Evolutionary conservation across 441 rosid genomes (phyloP), one percentile per base, ranked within the genome.

Genomic region (Pelargonium citronellum): DNA sequence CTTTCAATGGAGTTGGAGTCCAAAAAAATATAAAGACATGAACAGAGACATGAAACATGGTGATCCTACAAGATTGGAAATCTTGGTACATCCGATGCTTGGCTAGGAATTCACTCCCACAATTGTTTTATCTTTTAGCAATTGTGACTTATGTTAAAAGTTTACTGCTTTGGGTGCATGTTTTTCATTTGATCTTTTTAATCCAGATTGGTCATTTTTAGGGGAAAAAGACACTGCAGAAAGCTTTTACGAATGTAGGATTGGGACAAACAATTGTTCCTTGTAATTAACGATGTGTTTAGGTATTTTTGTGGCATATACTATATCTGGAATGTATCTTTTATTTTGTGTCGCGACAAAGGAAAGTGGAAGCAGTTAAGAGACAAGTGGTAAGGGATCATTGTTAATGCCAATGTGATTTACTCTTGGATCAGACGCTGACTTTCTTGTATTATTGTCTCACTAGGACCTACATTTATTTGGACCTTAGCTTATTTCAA

Each of bases 41-140:
- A 37, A 37, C 8, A 37, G 5, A 37, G 41, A 37, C 8, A 0
- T 37, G 41, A 37, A 37, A 37, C 41, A 37, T 37, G 41, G 41
- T 37, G 41, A 37, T 37, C 41, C 41, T 6, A 37, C 41, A 37
- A 37, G 41, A 37, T 51, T n/a, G 58, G 17, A 51, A 51, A 16
- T 55, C 61, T 55, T 16, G 61, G 61, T 55, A 55, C 61, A 55
- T 55, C 61, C 61, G 61, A 55, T 55, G 15, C 61, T 7, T 55
- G 20, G 61, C 16, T 55, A 1, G 61, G 61, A 55, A 55, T 55
- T 55, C 61, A 55, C 61, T 16, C 61, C 61, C 22, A 16, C 11
- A 15, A 5, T 55, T 55, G 15, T 19, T 10, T 5, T 55, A 16
- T 55, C 15, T 47, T 47, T 47, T 47, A 47, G 15, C 53, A 22